A percentile compares a stretch with the other conserved stretches of the same genome.
phyloP scores from a whole-genome alignment of 1,284 basidiomycete species.

The Cryptococcus sp. region DNA sequence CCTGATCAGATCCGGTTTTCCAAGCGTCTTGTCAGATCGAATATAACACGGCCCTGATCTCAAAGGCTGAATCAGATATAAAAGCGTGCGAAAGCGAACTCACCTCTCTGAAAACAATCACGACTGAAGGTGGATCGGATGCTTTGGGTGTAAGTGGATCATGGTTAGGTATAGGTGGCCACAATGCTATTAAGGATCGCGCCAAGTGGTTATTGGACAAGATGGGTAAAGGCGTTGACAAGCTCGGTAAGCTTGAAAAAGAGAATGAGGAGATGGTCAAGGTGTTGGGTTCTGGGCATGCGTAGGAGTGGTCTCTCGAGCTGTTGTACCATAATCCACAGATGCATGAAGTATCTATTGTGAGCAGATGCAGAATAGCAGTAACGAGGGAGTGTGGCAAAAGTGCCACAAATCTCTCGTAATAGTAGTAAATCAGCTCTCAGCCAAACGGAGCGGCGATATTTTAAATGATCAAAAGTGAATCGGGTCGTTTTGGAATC shows the following conservation, averaged over 20 bases:
- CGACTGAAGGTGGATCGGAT: slow-evolving; percentile 44
- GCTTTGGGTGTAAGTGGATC: slow-evolving; percentile 34
- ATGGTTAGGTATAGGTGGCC: slow-evolving; percentile 50
- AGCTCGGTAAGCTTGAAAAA: slow-evolving; percentile 67
- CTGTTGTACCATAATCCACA: no score
- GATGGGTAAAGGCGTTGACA: slow-evolving; percentile 68
- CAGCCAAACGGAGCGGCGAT: no score
- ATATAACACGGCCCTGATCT: slow-evolving; percentile 72
- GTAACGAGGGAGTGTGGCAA: no score
- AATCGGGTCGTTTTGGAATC: no score
- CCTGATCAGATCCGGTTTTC: slow-evolving; percentile 69
- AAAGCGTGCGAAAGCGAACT: slow-evolving; percentile 76
- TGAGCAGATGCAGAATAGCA: no score
- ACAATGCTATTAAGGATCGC: slow-evolving; percentile 63
- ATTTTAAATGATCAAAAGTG: no score
- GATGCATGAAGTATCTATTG: no score
- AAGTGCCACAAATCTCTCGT: no score
- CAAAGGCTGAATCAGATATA: slow-evolving; percentile 66
- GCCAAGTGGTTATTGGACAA: slow-evolving; percentile 71
- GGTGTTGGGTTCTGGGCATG: slow-evolving; percentile 45
- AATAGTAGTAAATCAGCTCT: no score
- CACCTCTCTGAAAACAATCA: slow-evolving; percentile 63
- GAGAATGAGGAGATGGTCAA: slow-evolving; percentile 69
- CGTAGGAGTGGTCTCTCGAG: not conserved
- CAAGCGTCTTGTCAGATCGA: slow-evolving; percentile 77